Evolutionary conservation across 169 alveolate species (phyloP).

Genomic region (Cryptosporidium parvum): DNA sequence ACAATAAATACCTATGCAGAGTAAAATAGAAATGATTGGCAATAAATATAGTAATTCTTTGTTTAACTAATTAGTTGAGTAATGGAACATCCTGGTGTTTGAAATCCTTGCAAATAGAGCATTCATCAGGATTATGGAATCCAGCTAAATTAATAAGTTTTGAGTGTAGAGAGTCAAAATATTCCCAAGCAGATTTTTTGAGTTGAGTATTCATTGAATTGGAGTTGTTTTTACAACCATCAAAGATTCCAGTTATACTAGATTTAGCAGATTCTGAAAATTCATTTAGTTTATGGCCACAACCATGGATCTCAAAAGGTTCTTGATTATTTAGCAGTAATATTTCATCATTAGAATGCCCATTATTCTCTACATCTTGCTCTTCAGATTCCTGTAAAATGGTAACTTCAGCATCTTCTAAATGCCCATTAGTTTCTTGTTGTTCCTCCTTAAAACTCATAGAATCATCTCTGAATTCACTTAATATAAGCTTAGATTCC

Average conservation of each 20-base stretch:
- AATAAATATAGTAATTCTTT: neutral
- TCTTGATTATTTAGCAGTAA: neutral
- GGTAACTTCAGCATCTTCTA: constrained; percentile 13
- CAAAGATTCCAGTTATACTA: neutral
- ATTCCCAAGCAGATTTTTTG: constrained; percentile 15
- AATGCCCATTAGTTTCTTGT: constrained; percentile 22
- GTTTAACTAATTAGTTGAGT: constrained; percentile 18
- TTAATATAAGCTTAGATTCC: constrained; percentile 34
- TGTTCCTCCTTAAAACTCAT: constrained; percentile 21
- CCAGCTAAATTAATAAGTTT: constrained; percentile 52
- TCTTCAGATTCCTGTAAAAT: constrained; percentile 26
- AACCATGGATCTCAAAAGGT: constrained; percentile 5
- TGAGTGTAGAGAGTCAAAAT: constrained; percentile 20
- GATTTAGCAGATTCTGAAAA: neutral
- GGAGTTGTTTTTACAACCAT: neutral
- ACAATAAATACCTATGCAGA: neutral
- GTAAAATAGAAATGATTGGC: too few species aligned
- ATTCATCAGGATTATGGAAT: constrained; percentile 64
- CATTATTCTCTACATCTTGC: neutral
- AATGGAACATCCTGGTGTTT: constrained; percentile 59
- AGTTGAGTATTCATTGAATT: neutral
- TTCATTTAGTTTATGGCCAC: neutral
- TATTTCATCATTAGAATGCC: neutral
- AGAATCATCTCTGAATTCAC: constrained; percentile 21
- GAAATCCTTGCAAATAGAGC: constrained; percentile 67